Evolutionary conservation across 1,284 basidiomycete species (phyloP), one percentile per base, ranked within the genome.

Genomic region (Ceratobasidium sp.): DNA sequence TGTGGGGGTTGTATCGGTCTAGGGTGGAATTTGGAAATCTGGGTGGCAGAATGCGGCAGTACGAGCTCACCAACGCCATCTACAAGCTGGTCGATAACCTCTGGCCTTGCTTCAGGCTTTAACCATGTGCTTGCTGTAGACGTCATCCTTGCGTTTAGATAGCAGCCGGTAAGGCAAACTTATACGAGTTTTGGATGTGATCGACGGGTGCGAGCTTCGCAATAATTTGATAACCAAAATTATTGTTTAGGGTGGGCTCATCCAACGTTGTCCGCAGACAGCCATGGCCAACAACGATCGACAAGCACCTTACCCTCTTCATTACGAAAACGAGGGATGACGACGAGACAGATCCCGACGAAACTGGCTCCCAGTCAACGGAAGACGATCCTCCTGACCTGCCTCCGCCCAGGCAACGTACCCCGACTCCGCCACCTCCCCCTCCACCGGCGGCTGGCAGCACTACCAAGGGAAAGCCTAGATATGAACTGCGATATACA

Each of bases 1-100:
- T 98, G 70, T 91, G 91, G 43, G 95, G 95, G 80, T 98, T 98
- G 81, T 98, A 98, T 72, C 95, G 88, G 83, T 98, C 94, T 95
- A 74, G 43, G 47, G 69, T 73, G 47, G 47, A 60, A 68, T 35
- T n/a, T 56, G 47, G 71, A 56, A 55, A 58, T 43, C 12, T 34
- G 42, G 52, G 22, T 43, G 52, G 25, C 32, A 32, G 31, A 40
- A 22, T 29, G 62, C 3, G 50, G 69, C 55, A 35, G 53, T 20
- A 8, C 43, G 38, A 17, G 81, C 92, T 75, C 73, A 93, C 94
- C 94, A 71, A 96, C 94, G 69, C 94, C 94, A 57, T 92, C 93
- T 50, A 96, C 94, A 35, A 96, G 86, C 75, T 92, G 90, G 76
- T 96, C 92, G 72, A 96, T 95, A 74, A 91, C 84, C 72, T 92